These are phyloP conservation scores for Zygoascus tannicola DNA, from an alignment of 805 yeast species.

Conservation along the genomic window DNA sequence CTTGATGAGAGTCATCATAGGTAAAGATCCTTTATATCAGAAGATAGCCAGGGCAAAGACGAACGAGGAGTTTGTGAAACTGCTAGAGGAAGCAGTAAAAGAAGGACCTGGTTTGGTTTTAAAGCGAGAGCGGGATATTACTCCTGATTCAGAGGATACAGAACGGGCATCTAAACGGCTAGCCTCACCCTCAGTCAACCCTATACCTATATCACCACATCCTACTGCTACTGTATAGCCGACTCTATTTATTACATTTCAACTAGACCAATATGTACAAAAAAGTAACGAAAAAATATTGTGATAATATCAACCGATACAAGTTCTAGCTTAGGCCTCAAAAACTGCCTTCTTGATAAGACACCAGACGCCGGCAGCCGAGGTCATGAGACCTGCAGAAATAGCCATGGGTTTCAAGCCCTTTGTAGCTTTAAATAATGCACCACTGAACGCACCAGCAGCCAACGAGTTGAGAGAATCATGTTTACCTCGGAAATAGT, in stretches of 20 bases:
- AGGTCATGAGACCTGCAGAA: slow-evolving; percentile 76
- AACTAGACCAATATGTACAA: too few species aligned
- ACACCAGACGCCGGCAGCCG: slow-evolving; percentile 90
- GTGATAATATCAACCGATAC: too few species aligned
- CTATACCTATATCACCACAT: too few species aligned
- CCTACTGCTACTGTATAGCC: too few species aligned
- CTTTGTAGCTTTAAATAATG: slow-evolving; percentile 73
- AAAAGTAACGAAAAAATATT: too few species aligned
- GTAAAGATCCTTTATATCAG: slow-evolving; percentile 54
- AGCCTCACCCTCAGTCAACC: too few species aligned
- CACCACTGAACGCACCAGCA: slow-evolving; percentile 91
- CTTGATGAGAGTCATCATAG: slow-evolving; percentile 69
- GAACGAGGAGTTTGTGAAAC: slow-evolving; percentile 8
- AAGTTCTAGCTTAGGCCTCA: slow-evolving; percentile 4
- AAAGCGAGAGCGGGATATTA: background rate
- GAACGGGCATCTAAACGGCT: background rate
- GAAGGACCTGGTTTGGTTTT: background rate
- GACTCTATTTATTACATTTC: too few species aligned
- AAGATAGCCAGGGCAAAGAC: slow-evolving; percentile 47
- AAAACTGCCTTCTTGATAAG: slow-evolving; percentile 45
- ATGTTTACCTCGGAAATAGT: slow-evolving; percentile 75
- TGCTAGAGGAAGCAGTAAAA: background rate
- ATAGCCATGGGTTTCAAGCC: slow-evolving; percentile 85
- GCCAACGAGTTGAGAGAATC: slow-evolving; percentile 75
- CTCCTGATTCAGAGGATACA: background rate